Evolutionary conservation across 176 grass and related monocot species (phyloP).

Genomic region (Panicum miliaceum): DNA sequence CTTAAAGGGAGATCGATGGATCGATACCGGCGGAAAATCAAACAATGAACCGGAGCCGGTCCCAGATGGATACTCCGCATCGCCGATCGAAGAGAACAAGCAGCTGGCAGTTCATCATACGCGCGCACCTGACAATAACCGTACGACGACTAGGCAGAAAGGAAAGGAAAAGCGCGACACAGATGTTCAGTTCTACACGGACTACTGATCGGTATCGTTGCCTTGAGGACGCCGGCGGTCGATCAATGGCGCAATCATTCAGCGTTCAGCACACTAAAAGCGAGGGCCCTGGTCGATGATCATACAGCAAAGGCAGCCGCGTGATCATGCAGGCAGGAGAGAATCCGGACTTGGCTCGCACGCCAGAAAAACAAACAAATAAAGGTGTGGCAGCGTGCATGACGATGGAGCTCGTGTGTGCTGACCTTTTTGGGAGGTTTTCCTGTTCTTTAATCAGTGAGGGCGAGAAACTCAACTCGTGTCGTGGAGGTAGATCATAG

Average conservation of each 20-base stretch:
- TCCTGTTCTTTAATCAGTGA: constrained; percentile 12
- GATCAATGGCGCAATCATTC: constrained; percentile 54
- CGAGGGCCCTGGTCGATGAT: constrained; percentile 2
- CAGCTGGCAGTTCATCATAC: background rate
- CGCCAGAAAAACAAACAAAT: constrained; percentile 1
- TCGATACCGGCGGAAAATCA: background rate
- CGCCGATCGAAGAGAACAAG: background rate
- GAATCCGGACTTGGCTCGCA: constrained; percentile 44
- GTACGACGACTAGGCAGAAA: background rate
- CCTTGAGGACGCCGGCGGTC: constrained; percentile 38
- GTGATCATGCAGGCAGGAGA: constrained; percentile 22
- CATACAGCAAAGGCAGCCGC: constrained; percentile 16
- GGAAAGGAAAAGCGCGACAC: background rate
- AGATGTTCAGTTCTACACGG: constrained; percentile 20
- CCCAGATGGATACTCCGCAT: constrained; percentile 32
- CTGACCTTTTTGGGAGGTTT: background rate
- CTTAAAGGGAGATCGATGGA: background rate
- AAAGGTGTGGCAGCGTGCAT: background rate
- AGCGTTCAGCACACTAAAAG: constrained; percentile 45
- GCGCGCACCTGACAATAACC: constrained; percentile 24
- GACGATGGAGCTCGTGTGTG: background rate
- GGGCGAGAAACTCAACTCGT: constrained; percentile 20
- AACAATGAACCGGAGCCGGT: constrained; percentile 19
- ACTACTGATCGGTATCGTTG: background rate
- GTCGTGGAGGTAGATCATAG: background rate